phyloP scores from a whole-genome alignment of 1,284 basidiomycete genomes.

The Binderoboletus segoi region DNA sequence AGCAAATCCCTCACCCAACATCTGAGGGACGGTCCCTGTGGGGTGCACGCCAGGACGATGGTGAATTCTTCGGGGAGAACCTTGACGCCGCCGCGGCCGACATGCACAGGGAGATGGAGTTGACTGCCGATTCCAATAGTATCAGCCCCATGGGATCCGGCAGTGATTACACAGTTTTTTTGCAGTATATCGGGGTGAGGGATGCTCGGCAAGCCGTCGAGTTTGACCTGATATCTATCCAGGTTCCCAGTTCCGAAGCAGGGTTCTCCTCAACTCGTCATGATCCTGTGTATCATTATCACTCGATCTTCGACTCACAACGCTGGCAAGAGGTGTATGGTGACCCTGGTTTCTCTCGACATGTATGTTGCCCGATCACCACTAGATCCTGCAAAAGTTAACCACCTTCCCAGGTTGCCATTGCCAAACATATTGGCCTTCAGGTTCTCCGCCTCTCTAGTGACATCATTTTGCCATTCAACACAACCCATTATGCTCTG shows the following conservation, averaged over 20 bases:
- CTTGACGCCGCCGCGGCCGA: constrained; percentile 35
- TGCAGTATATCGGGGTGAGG: constrained; percentile 54
- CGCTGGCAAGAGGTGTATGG: constrained; percentile 73
- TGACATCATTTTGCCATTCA: constrained; percentile 65
- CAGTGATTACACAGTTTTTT: constrained; percentile 77
- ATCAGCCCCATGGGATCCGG: constrained; percentile 55
- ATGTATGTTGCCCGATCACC: constrained; percentile 43
- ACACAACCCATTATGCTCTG: constrained; percentile 72
- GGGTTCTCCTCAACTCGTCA: constrained; percentile 49
- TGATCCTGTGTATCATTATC: constrained; percentile 77
- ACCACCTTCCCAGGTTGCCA: constrained; percentile 49
- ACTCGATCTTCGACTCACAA: constrained; percentile 76
- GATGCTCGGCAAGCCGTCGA: neutral
- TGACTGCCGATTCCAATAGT: constrained; percentile 32
- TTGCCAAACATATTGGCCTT: constrained; percentile 69
- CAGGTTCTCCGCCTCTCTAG: constrained; percentile 64
- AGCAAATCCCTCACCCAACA: constrained; percentile 60
- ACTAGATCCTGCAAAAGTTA: neutral
- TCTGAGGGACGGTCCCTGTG: constrained; percentile 44
- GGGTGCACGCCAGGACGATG: constrained; percentile 51
- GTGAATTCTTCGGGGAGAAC: constrained; percentile 40
- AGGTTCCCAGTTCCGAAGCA: constrained; percentile 57
- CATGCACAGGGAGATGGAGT: constrained; percentile 26
- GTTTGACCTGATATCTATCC: constrained; percentile 12
- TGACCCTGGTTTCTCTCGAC: constrained; percentile 72